These are phyloP conservation scores for Tuctoria greenei DNA, from an alignment of 176 grass and related monocot genomes.

Conservation along the genomic window DNA sequence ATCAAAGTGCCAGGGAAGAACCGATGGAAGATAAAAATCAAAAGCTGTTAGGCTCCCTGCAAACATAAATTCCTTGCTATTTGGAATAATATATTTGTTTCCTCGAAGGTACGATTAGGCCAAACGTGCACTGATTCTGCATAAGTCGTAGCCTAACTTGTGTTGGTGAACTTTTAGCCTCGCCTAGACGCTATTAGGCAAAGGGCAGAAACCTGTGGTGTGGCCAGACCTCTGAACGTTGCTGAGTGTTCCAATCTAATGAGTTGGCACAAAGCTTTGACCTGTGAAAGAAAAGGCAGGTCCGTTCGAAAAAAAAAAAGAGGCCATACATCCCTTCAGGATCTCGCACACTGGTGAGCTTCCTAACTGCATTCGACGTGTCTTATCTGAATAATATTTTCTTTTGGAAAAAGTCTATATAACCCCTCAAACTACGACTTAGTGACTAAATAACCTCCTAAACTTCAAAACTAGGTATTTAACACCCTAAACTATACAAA, in stretches of 20 bases:
- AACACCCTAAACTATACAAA: no score
- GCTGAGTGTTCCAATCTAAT: constrained; percentile 4
- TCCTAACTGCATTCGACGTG: not conserved
- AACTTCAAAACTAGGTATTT: no score
- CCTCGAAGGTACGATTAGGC: not conserved
- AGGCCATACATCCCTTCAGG: not conserved
- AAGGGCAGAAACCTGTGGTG: not conserved
- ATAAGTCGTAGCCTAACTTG: not conserved
- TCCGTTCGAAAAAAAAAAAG: not conserved
- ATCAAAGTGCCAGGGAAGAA: not conserved
- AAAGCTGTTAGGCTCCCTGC: not conserved
- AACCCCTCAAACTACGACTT: no score
- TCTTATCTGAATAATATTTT: not conserved
- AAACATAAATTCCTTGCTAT: not conserved
- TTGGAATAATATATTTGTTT: not conserved
- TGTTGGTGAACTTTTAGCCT: not conserved
- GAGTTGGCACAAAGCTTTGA: not conserved
- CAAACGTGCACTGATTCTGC: not conserved
- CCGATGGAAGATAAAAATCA: not conserved
- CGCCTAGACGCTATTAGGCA: not conserved
- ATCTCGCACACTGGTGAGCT: not conserved
- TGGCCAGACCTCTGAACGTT: not conserved
- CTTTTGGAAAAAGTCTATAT: no score
- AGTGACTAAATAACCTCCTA: no score
- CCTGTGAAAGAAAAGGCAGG: constrained; percentile 2